phyloP scores from a whole-genome alignment of 176 grass and related monocot genomes.

The Ensete ventricosum region DNA sequence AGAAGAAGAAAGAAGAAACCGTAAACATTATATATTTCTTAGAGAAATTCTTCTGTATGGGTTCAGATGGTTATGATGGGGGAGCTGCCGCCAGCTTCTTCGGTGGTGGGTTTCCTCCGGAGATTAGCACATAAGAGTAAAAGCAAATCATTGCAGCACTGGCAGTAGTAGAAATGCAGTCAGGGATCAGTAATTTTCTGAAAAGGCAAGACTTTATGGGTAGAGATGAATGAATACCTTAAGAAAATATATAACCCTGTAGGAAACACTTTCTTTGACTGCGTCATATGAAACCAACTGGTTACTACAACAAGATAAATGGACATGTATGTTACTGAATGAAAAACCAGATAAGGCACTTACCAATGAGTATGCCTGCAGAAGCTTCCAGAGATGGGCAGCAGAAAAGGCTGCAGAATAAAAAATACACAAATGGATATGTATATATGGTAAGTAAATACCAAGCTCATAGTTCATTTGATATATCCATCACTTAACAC shows the following conservation, averaged over 20 bases:
- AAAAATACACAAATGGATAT: not conserved
- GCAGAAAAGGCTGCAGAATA: slow-evolving; percentile 55
- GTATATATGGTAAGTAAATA: not conserved
- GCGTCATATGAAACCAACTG: not conserved
- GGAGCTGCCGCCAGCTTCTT: slow-evolving; percentile 45
- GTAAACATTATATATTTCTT: no score
- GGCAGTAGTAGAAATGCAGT: slow-evolving; percentile 10
- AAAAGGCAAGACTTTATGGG: slow-evolving; percentile 7
- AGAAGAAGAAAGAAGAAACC: no score
- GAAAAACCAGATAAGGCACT: not conserved
- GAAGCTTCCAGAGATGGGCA: slow-evolving; percentile 59
- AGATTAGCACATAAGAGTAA: slow-evolving; percentile 60
- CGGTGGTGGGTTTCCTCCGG: slow-evolving; percentile 75
- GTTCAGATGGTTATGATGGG: not conserved
- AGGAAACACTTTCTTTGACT: slow-evolving; percentile 76
- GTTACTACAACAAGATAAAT: no score
- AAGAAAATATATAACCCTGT: slow-evolving; percentile 48
- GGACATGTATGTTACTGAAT: not conserved
- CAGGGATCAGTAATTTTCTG: not conserved
- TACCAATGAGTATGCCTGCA: slow-evolving; percentile 47
- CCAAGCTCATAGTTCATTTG: not conserved
- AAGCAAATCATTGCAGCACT: slow-evolving; percentile 75
- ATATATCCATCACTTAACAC: not conserved
- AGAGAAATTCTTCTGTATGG: no score
- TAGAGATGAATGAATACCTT: slow-evolving; percentile 34